Percentiles rank a stretch among this genome's conserved stretches.
Evolutionary conservation across 805 yeast genomes (phyloP).

Genomic region (Ogataea methylovora): DNA sequence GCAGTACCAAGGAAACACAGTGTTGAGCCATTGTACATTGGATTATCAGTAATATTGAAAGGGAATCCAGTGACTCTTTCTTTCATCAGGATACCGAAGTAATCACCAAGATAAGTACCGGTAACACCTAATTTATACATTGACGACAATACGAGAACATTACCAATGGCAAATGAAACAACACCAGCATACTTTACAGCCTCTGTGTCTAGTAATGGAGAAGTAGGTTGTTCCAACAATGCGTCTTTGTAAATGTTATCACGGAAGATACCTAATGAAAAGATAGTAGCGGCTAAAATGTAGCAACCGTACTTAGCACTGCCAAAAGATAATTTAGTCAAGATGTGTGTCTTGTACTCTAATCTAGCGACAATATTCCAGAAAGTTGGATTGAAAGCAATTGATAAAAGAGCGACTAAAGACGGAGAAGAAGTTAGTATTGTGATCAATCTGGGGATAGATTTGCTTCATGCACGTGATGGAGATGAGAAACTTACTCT

Average conservation of each 20-base stretch:
- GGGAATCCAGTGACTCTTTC: conserved; percentile 90
- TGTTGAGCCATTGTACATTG: conserved; percentile 94
- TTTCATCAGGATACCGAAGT: conserved; percentile 92
- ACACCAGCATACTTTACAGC: conserved; percentile 38
- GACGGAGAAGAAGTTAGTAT: conserved; percentile 3
- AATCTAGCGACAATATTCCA: conserved; percentile 91
- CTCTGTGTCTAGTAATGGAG: conserved; percentile 40
- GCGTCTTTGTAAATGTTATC: conserved; percentile 73
- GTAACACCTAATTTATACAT: conserved; percentile 93
- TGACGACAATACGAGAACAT: conserved; percentile 70
- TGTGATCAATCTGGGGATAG: conserved; percentile 1
- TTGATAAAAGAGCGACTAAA: conserved; percentile 48
- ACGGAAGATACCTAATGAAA: conserved; percentile 75
- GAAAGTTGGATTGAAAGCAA: conserved; percentile 87
- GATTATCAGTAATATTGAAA: conserved; percentile 83
- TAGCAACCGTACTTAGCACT: conserved; percentile 74
- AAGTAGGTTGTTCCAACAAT: conserved; percentile 61
- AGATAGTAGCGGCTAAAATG: conserved; percentile 72
- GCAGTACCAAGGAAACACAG: conserved; percentile 88
- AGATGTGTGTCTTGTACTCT: conserved; percentile 69
- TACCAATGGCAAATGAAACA: conserved; percentile 57
- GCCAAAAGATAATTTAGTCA: conserved; percentile 70
- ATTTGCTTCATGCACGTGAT: no score
- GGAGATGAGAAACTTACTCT: conserved; percentile 15
- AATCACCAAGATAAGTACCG: conserved; percentile 95